Percentiles rank a stretch among this genome's conserved stretches.
Evolutionary conservation across 2,329 filamentous ascomycete species (phyloP).

Genomic region (Fusarium abutilonis): DNA sequence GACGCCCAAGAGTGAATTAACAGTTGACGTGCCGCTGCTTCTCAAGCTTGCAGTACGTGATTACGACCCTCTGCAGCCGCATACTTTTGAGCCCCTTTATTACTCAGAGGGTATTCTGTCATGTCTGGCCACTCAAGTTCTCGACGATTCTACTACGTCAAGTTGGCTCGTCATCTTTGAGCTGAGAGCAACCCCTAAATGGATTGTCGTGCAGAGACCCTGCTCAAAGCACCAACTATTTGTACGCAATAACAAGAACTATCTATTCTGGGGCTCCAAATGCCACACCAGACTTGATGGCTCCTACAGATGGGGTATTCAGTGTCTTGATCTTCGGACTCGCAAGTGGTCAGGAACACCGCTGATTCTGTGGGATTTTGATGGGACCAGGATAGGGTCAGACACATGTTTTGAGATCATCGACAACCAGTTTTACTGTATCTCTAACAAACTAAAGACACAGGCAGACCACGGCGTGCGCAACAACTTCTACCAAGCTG

Average conservation of each 20-base stretch:
- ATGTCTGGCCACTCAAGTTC: constrained; percentile 62
- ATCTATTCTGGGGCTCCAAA: constrained; percentile 74
- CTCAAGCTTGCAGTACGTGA: constrained; percentile 51
- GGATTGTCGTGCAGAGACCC: constrained; percentile 56
- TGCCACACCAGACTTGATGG: constrained; percentile 63
- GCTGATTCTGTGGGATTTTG: constrained; percentile 66
- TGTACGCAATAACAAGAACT: constrained; percentile 69
- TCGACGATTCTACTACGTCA: constrained; percentile 46
- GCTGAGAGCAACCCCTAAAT: constrained; percentile 53
- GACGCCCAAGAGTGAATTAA: constrained; percentile 60
- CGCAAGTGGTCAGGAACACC: constrained; percentile 54
- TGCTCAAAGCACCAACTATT: constrained; percentile 67
- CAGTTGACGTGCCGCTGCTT: constrained; percentile 62
- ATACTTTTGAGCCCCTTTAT: constrained; percentile 65
- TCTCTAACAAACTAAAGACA: constrained; percentile 72
- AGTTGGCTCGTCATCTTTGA: constrained; percentile 62
- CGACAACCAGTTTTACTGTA: constrained; percentile 71
- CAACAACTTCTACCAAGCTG: constrained; percentile 75
- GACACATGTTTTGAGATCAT: constrained; percentile 78
- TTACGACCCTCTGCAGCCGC: constrained; percentile 50
- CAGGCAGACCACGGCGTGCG: constrained; percentile 72
- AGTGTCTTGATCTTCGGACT: constrained; percentile 59
- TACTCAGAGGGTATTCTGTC: constrained; percentile 66
- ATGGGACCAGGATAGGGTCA: constrained; percentile 71
- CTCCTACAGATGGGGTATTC: constrained; percentile 70